These are phyloP conservation scores for Fusarium avenaceum DNA, from an alignment of 2,329 filamentous ascomycete genomes.

Conservation along the genomic window DNA sequence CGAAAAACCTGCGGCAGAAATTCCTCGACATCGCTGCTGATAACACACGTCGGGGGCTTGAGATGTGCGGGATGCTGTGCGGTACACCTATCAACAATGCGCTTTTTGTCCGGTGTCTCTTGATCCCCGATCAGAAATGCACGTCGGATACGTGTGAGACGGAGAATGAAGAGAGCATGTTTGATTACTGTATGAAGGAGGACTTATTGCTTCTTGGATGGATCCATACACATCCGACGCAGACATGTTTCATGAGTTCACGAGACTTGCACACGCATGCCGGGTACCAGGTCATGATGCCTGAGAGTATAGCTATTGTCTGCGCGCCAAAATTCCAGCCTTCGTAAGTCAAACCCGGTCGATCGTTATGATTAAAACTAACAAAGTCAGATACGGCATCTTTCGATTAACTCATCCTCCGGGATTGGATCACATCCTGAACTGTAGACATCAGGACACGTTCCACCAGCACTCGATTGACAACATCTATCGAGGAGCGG, in stretches of 20 bases:
- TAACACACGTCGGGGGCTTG: constrained; percentile 86
- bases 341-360: constrained; percentile 67
- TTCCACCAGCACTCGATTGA: constrained; percentile 82
- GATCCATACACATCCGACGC: constrained; percentile 98
- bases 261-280: constrained; percentile 93
- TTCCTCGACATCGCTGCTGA: constrained; percentile 81
- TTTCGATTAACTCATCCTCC: constrained; percentile 95
- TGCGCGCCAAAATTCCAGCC: constrained; percentile 87
- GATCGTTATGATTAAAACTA: neutral
- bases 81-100: constrained; percentile 93
- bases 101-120: constrained; percentile 87
- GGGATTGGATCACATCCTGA: constrained; percentile 85
- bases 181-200: constrained; percentile 89
- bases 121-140: constrained; percentile 91
- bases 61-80: constrained; percentile 95
- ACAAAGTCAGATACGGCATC: constrained; percentile 79
- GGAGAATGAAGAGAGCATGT: constrained; percentile 84
- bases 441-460: constrained; percentile 80
- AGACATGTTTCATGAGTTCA: constrained; percentile 98
- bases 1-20: constrained; percentile 76
- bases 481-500: constrained; percentile 83
- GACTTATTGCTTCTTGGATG: constrained; percentile 91
- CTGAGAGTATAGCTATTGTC: constrained; percentile 96
- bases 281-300: constrained; percentile 95
- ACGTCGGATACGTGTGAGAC: constrained; percentile 97